Base-by-base conservation (phyloP, 2,329 filamentous ascomycete species). In the Dothistroma septosporum region DNA sequence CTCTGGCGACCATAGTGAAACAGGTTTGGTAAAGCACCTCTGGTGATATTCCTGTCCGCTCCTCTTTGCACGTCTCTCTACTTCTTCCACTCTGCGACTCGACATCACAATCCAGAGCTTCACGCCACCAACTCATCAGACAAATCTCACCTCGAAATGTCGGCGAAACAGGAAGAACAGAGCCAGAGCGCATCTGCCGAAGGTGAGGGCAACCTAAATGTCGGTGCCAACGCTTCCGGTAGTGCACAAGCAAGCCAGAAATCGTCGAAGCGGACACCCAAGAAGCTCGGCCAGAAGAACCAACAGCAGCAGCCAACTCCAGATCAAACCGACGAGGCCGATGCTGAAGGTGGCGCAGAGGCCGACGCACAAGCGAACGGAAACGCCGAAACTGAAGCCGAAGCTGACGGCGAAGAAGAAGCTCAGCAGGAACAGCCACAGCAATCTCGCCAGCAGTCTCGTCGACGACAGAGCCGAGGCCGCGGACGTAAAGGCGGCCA, bases 401-500 rank as follows among this genome's bases (percentile, higher is more conserved):
- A 72, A 59, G 68, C 69, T 58, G 73, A 73, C 64, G 72, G 66
- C 67, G 72, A 69, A 57, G 72, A 76, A 58, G 76, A 79, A 58
- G 76, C 44, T n/a, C 50, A 59, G 46, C 77, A 77, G 50, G 75
- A 82, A 67, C 77, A 73, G 59, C 72, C 80, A 64, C 67, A 69
- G 63, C 59, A 70, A 60, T 69, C 70, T 59, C 76, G 76, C 61
- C 72, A 76, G 68, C 77, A 73, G 66, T 80, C 78, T 55, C 75
- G 78, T 60, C 77, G 79, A 64, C 78, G 79, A 64, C 78, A 80
- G 65, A 79, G 77, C 61, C 78, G 80, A 63, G 80, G 80, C 41
- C 78, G 80, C 58, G 78, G 80, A 41, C 76, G 80, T 66, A 74
- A 73, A 68, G 74, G 74, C 59, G 66, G 63, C 16, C 64, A 71